Percentiles rank a stretch among this genome's conserved stretches.
Conservation (phyloP, 2,329 filamentous ascomycete species). For the Cytospora leucostoma region DNA sequence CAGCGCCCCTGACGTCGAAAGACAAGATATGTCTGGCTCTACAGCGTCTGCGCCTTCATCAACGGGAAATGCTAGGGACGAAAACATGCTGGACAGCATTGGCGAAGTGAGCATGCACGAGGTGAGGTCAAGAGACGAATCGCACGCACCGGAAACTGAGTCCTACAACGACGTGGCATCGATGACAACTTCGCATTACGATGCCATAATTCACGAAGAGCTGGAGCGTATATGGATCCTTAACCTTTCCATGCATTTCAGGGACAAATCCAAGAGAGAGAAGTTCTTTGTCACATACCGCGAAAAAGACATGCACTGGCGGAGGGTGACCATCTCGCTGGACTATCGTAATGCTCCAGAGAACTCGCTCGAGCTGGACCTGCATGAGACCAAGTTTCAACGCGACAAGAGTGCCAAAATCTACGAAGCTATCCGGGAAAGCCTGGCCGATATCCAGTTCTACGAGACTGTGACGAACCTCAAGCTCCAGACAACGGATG, state of each 20-base stretch:
- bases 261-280: slow-evolving; percentile 87
- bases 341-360: slow-evolving; percentile 83
- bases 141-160: slow-evolving; percentile 35
- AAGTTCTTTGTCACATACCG: slow-evolving; percentile 98
- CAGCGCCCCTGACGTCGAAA: slow-evolving; percentile 51
- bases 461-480: slow-evolving; percentile 95
- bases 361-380: slow-evolving; percentile 82
- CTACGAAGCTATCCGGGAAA: slow-evolving; percentile 92
- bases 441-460: slow-evolving; percentile 89
- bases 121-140: slow-evolving; percentile 28
- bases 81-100: slow-evolving; percentile 36
- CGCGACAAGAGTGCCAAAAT: slow-evolving; percentile 91
- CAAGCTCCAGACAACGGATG: slow-evolving; percentile 85
- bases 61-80: slow-evolving; percentile 39
- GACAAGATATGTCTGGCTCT: slow-evolving; percentile 34
- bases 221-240: slow-evolving; percentile 90
- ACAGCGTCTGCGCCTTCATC: slow-evolving; percentile 32
- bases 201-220: slow-evolving; percentile 72
- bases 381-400: slow-evolving; percentile 77
- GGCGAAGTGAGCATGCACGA: slow-evolving; percentile 27
- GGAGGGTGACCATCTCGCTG: slow-evolving; percentile 87
- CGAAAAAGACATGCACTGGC: slow-evolving; percentile 76
- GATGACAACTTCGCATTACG: slow-evolving; percentile 56
- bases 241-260: slow-evolving; percentile 97
- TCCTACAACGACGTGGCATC: slow-evolving; percentile 48